A percentile compares a stretch with the other conserved stretches of the same genome.
Evolutionary conservation across 2,329 filamentous ascomycete genomes (phyloP).

Genomic region (Colletotrichum lindemuthianum): DNA sequence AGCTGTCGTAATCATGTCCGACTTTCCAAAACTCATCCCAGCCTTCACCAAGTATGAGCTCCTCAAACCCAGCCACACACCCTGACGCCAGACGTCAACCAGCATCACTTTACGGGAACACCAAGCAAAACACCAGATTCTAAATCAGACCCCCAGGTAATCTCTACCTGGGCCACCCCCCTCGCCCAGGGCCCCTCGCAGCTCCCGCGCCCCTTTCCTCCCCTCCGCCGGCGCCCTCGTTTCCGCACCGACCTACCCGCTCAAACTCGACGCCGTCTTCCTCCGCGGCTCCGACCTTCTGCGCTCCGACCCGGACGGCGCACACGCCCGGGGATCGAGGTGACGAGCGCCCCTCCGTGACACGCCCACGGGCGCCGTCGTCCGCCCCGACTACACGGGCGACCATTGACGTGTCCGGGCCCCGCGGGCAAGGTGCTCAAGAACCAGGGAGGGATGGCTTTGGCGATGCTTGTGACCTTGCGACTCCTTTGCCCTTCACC

Average conservation of each 20-base stretch:
- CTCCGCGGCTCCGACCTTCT: constrained; percentile 53
- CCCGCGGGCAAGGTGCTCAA: constrained; percentile 47
- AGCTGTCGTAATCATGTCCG: constrained; percentile 38
- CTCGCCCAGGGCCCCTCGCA: constrained; percentile 46
- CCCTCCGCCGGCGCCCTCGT: constrained; percentile 44
- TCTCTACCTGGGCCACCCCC: constrained; percentile 46
- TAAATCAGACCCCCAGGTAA: constrained; percentile 37
- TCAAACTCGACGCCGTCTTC: constrained; percentile 49
- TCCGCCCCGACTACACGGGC: constrained; percentile 52
- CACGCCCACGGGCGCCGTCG: constrained; percentile 43
- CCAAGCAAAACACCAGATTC: too few species aligned
- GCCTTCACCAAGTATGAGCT: constrained; percentile 48
- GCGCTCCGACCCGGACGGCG: constrained; percentile 49
- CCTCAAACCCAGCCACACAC: not conserved
- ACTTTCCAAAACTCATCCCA: constrained; percentile 50
- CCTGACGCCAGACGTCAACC: not conserved
- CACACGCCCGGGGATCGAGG: constrained; percentile 50
- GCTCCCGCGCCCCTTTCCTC: constrained; percentile 47
- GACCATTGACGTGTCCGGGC: constrained; percentile 46
- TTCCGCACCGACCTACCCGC: constrained; percentile 49
- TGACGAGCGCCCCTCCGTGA: constrained; percentile 48
- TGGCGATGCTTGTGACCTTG: constrained; percentile 48
- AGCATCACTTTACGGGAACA: too few species aligned
- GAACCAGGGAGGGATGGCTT: constrained; percentile 48
- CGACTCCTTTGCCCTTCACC: constrained; percentile 29